These are phyloP conservation scores for Pisolithus albus DNA, from an alignment of 768 basidiomycete genomes.

Conservation along the genomic window DNA sequence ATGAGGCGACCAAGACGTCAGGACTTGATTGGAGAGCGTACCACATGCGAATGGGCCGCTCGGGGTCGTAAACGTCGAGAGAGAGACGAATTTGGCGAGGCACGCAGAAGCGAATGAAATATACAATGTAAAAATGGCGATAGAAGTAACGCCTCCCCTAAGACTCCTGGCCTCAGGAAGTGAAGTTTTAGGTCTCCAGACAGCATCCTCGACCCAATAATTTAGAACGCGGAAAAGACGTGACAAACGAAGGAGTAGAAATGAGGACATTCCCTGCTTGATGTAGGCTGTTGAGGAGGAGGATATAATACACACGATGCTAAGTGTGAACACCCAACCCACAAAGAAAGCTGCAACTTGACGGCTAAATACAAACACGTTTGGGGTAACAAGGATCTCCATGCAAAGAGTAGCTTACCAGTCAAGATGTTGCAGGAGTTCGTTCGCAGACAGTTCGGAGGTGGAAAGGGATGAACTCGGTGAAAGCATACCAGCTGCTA, in stretches of 20 bases:
- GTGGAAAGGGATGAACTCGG: constrained; percentile 1
- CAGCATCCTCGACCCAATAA: not conserved
- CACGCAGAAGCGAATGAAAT: constrained; percentile 27
- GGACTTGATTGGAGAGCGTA: constrained; percentile 6
- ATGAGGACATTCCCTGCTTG: not conserved
- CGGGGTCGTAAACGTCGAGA: constrained; percentile 20
- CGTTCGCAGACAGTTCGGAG: constrained; percentile 10
- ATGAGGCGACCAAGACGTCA: not conserved
- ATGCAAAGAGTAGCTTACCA: constrained; percentile 17
- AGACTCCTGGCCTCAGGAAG: not conserved
- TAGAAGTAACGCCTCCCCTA: not conserved
- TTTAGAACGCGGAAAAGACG: not conserved
- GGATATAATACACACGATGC: constrained; percentile 23
- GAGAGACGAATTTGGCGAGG: constrained; percentile 25
- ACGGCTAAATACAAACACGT: constrained; percentile 20
- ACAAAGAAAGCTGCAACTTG: constrained; percentile 34
- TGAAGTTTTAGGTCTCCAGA: too few relatives aligned
- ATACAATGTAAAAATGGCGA: constrained; percentile 19
- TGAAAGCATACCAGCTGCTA: constrained; percentile 1
- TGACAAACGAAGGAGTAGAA: not conserved
- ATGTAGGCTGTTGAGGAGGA: not conserved
- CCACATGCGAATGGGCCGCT: constrained; percentile 18
- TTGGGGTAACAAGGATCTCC: not conserved
- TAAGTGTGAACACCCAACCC: constrained; percentile 35
- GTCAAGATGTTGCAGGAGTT: constrained; percentile 29